Evolutionary conservation across 2,329 filamentous ascomycete species (phyloP).

Genomic region (Cercospora zeae-maydis): DNA sequence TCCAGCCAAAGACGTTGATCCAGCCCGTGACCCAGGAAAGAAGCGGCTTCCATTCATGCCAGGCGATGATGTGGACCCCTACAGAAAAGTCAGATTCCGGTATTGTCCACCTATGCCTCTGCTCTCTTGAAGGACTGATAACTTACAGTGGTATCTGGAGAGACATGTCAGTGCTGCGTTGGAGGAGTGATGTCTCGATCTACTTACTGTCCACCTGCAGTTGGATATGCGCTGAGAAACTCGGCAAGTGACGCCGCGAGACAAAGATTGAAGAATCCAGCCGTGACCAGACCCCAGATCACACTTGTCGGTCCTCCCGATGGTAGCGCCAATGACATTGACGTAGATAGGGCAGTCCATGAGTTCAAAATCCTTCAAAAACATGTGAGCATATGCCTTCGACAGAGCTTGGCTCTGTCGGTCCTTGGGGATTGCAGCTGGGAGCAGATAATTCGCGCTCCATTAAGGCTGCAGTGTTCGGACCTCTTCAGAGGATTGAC

Average conservation of each 20-base stretch:
- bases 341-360: conserved; percentile 60
- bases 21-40: conserved; percentile 70
- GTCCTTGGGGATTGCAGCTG: not conserved
- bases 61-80: conserved; percentile 60
- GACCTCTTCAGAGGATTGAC: not conserved
- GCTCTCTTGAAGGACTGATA: not conserved
- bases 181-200: not conserved
- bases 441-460: not conserved
- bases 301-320: conserved; percentile 68
- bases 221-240: conserved; percentile 56
- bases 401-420: not conserved
- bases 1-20: conserved; percentile 71
- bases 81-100: not conserved
- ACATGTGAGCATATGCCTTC: not conserved
- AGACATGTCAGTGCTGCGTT: not conserved
- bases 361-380: conserved; percentile 53
- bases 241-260: conserved; percentile 67
- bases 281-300: conserved; percentile 63
- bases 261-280: conserved; percentile 65
- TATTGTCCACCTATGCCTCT: not conserved
- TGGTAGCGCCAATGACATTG: conserved; percentile 60
- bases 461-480: too few species aligned
- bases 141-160: conserved; percentile 59
- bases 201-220: conserved; percentile 33
- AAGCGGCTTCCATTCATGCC: conserved; percentile 57